Evolutionary conservation across 352 stramenopile genomes (phyloP).

Genomic region (Phytophthora podocarpi): DNA sequence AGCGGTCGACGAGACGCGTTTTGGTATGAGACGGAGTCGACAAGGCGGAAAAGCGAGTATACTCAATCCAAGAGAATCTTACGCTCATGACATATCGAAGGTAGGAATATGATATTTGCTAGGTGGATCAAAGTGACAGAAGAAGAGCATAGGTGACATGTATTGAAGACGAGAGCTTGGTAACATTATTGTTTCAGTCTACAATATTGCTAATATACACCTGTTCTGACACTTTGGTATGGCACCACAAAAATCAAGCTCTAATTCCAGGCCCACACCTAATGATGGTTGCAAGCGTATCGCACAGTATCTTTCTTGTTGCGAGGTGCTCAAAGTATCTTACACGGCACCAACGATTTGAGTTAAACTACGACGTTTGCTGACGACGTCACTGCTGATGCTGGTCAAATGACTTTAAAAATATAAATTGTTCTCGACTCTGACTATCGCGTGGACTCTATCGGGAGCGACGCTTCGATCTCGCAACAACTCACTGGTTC

Average conservation of each 20-base stretch:
- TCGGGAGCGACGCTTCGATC: conserved; percentile 12
- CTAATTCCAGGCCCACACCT: not conserved
- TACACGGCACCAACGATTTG: too few species aligned
- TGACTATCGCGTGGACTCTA: conserved; percentile 23
- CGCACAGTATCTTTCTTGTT: conserved; percentile 9
- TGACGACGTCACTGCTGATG: conserved; percentile 1
- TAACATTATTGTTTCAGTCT: too few species aligned
- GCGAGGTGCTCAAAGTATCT: too few species aligned
- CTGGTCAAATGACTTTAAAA: conserved; percentile 13
- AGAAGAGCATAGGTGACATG: too few species aligned
- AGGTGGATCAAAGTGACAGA: not conserved
- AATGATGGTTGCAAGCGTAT: conserved; percentile 9
- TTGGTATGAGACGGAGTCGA: conserved; percentile 24
- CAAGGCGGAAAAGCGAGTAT: not conserved
- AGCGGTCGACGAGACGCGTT: conserved; percentile 3
- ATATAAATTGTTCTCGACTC: conserved; percentile 34
- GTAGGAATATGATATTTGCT: not conserved
- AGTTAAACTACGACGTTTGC: too few species aligned
- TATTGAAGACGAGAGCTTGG: too few species aligned
- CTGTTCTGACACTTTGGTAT: not conserved
- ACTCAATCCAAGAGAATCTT: conserved; percentile 4
- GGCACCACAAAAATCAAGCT: conserved; percentile 8
- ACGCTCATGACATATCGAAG: conserved; percentile 1
- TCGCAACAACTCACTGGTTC: conserved; percentile 78
- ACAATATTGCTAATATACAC: not conserved